These are phyloP conservation scores for Vicia villosa DNA, from an alignment of 306 rosid genomes.

Conservation along the genomic window DNA sequence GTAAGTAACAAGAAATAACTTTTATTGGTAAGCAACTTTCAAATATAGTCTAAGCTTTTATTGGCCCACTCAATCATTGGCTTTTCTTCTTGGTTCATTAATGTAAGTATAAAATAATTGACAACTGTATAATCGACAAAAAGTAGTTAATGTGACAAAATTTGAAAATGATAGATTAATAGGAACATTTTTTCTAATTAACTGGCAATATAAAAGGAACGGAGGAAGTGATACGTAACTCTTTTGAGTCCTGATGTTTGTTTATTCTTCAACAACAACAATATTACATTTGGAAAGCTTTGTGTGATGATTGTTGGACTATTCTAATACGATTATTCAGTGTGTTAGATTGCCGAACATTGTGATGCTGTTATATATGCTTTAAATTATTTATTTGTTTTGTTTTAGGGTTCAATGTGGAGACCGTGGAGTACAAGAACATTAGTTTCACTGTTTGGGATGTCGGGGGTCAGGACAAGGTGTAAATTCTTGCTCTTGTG, in stretches of 20 bases:
- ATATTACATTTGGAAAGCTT: conserved; percentile 11
- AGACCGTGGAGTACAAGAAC: conserved; percentile 98
- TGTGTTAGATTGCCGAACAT: neutral
- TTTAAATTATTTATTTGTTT: conserved; percentile 2
- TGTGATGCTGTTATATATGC: neutral
- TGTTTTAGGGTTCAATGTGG: conserved; percentile 90
- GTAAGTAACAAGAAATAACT: neutral
- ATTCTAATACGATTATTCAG: neutral
- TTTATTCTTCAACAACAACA: conserved; percentile 3
- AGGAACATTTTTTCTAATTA: neutral
- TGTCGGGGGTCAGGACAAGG: conserved; percentile 99
- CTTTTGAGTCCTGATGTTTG: conserved; percentile 1
- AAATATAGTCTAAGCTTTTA: neutral
- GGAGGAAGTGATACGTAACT: neutral
- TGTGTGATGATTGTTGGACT: conserved; percentile 1
- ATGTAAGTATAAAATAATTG: neutral
- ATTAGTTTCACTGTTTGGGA: conserved; percentile 99
- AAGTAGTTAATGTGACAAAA: neutral
- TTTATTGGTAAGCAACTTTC: neutral
- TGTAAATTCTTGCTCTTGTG: conserved; percentile 36
- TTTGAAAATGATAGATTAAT: neutral
- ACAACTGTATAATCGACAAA: neutral
- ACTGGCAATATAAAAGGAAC: neutral
- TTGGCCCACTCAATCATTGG: neutral
- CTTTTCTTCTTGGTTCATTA: neutral